Evolutionary conservation across 768 basidiomycete genomes (phyloP).

Genomic region (Russula abietina): DNA sequence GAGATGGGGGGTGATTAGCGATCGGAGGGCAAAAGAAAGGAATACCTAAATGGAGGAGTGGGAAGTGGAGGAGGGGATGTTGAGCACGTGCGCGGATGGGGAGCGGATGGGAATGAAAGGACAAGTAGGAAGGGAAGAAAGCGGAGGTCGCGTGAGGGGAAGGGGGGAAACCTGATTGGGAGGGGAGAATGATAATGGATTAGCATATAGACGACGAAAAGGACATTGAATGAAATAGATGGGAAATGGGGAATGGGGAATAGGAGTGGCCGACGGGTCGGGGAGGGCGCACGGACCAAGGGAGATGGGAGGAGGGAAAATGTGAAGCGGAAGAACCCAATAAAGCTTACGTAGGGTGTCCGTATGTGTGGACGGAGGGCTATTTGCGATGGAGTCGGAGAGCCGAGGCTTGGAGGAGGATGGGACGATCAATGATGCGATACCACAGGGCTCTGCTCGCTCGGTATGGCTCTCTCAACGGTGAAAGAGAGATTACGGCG

Average conservation of each 20-base stretch:
- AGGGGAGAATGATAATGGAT: neutral
- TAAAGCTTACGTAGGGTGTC: constrained; percentile 24
- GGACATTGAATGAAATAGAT: constrained; percentile 9
- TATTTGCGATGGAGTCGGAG: constrained; percentile 21
- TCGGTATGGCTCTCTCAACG: constrained; percentile 17
- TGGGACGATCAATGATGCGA: constrained; percentile 27
- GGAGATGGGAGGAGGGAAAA: constrained; percentile 10
- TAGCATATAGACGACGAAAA: constrained; percentile 18
- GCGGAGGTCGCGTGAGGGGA: constrained; percentile 8
- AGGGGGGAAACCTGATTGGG: constrained; percentile 16
- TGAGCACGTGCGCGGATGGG: constrained; percentile 21
- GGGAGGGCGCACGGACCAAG: constrained; percentile 20
- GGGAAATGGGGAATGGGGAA: constrained; percentile 11
- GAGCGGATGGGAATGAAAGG: neutral
- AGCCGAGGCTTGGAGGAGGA: constrained; percentile 25
- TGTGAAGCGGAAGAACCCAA: constrained; percentile 22
- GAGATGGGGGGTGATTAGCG: neutral
- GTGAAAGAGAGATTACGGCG: neutral
- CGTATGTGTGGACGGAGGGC: constrained; percentile 18
- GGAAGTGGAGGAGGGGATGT: neutral
- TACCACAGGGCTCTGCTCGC: constrained; percentile 15
- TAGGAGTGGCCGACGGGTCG: constrained; percentile 17
- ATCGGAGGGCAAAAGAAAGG: constrained; percentile 6
- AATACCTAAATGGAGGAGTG: constrained; percentile 10
- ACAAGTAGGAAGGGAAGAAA: neutral